Evolutionary conservation across 768 basidiomycete genomes (phyloP), one percentile per base, ranked within the genome.

Genomic region (Dentipellis sp.): DNA sequence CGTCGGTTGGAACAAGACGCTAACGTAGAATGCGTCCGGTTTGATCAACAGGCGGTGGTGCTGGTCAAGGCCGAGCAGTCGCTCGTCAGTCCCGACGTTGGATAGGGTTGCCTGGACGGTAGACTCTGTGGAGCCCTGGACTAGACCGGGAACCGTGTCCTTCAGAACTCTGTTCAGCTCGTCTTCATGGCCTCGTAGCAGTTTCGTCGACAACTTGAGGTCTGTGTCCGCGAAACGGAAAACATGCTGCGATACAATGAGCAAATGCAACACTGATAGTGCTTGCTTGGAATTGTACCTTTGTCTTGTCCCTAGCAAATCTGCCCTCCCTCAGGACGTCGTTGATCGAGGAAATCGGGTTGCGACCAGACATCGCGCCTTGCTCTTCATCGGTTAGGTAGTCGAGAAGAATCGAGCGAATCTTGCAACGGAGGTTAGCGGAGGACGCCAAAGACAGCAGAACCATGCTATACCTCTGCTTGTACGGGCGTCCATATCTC

Each of bases 181-280:
- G 56, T 95, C 91, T 71, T 97, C 94, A 62, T 93, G 82, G 6
- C 72, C 71, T 62, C 81, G 83, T 46, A 97, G 79, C 10, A 75
- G 70, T 63, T 86, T 91, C 56, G 73, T 77, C 5, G 84, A 77
- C 16, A 77, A 67, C 67, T 91, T 95, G 34, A 74, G 62, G 67
- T 98, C 93, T 16, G 94, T 92, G 60, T 99, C 95, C 36, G 81
- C 79, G 66, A 99, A 94, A 52, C 91, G 85, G 75, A 97, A 98
- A 48, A 94, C 78, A 52, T 82, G 75, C 94, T 97, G 23, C 22
- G 53, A 34, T 22, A 37, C 56, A 21, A 57, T 34, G 37, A 11
- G 29, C 16, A 6, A 47, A 50, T 21, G 23, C 39, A 38, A 1
- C 21, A 17, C 29, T 10, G 37, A 11, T 45, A 38, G 22, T 11